Base-by-base conservation (phyloP, 2,329 filamentous ascomycete genomes). In the Monosporascus ibericus region DNA sequence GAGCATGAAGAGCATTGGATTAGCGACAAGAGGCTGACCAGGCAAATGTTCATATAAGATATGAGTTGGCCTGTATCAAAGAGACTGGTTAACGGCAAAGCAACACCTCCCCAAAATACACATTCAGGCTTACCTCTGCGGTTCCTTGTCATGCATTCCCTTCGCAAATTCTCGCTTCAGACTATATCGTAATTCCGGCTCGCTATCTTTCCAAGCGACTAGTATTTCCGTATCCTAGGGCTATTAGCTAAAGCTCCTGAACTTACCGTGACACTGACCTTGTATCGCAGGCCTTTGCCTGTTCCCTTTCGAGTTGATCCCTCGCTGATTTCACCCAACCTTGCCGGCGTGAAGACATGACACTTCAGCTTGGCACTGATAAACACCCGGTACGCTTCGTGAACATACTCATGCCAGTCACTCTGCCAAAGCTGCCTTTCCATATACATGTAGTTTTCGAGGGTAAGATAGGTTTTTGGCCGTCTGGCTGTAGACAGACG, bases 321-420 rank as follows among this genome's bases (percentile, higher is more conserved):
- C 37, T 52, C 37, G 39, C 47, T 52, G 8, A 52, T 49, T n/a
- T 52, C 37, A 27, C 50, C 50, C 24, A 49, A 9, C 20, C 36
- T 52, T 11, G 46, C 22, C 24, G 50, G 34, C 15, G 47, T 52
- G 22, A 39, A 52, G 6, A 52, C 50, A 22, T 52, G 50, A 30
- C 46, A 52, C 47, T 52, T 52, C 25, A 52, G 47, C 37, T 52
- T 52, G 6, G 50, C 46, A 49, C 46, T 49, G 36, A 52, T 49
- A 6, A 44, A 36, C 20, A 52, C 46, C 17, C 46, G 50, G 38
- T 52, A 52, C 22, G 22, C 50, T 20, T 52, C 46, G 36, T 52
- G 47, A 36, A 52, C 20, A 34, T 49, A 49, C 38, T 52, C 47
- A 34, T 52, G 46, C 14, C 47, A 24, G 38, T 52, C 37, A 34